Conservation (phyloP, 352 stramenopile genomes). For the Phytopythium chamaehyphon region DNA sequence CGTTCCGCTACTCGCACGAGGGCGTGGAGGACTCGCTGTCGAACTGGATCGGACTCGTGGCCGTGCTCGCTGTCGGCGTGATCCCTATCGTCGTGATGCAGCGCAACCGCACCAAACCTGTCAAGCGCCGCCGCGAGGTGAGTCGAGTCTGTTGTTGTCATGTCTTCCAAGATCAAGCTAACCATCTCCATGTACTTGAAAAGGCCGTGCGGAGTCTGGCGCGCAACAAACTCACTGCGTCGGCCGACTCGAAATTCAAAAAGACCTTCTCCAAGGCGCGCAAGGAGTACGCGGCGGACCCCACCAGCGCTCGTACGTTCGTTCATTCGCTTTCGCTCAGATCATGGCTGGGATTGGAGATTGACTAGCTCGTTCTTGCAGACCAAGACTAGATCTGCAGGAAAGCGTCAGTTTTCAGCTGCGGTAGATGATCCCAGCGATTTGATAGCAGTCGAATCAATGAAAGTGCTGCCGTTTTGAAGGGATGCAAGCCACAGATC, state of each 20-base stretch:
- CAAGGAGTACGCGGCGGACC: slow-evolving; percentile 50
- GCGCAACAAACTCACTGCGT: slow-evolving; percentile 70
- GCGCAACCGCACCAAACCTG: slow-evolving; percentile 60
- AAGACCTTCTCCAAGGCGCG: slow-evolving; percentile 40
- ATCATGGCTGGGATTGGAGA: not conserved
- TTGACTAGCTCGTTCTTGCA: slow-evolving; percentile 3
- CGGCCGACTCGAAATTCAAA: slow-evolving; percentile 38
- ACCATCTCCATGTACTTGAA: not conserved
- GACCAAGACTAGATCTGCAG: too few species aligned
- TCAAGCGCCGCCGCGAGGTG: slow-evolving; percentile 75
- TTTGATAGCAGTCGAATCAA: too few species aligned
- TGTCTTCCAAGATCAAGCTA: too few species aligned
- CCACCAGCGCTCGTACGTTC: slow-evolving; percentile 21
- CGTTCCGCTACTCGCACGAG: slow-evolving; percentile 55
- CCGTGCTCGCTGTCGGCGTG: slow-evolving; percentile 46
- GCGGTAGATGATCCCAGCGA: too few species aligned
- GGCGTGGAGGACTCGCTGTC: slow-evolving; percentile 66
- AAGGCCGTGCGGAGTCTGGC: slow-evolving; percentile 63
- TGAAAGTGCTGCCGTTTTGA: too few species aligned
- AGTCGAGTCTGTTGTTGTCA: not conserved
- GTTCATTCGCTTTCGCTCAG: not conserved
- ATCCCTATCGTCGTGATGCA: slow-evolving; percentile 69
- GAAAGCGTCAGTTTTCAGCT: too few species aligned
- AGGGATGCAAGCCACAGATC: too few species aligned
- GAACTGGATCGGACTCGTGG: slow-evolving; percentile 67